phyloP scores from a whole-genome alignment of 441 rosid genomes.

The Euphorbia corollata region DNA sequence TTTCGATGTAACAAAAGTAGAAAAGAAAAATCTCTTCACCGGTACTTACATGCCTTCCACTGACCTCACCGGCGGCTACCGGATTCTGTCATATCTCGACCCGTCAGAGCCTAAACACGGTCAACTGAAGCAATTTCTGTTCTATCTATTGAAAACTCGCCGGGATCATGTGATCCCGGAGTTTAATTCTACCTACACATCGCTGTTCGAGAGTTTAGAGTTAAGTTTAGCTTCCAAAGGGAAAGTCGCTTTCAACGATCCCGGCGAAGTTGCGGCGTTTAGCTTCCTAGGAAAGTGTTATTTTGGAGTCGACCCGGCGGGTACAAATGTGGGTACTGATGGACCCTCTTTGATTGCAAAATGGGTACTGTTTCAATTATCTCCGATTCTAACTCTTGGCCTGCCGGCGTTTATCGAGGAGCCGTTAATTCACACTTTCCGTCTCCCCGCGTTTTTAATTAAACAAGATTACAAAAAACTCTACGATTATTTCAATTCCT shows the following conservation, averaged over 20 bases:
- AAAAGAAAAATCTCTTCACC: constrained; percentile 64
- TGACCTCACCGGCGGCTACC: constrained; percentile 69
- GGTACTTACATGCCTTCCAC: constrained; percentile 84
- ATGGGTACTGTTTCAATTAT: too few species aligned
- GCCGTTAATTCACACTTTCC: constrained; percentile 36
- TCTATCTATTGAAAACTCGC: constrained; percentile 43
- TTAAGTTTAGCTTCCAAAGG: constrained; percentile 48
- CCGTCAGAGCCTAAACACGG: constrained; percentile 67
- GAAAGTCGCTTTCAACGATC: constrained; percentile 38
- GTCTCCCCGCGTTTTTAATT: constrained; percentile 43
- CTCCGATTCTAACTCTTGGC: too few species aligned
- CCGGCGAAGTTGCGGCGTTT: constrained; percentile 56
- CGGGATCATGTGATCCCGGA: constrained; percentile 63
- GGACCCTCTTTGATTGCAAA: constrained; percentile 45
- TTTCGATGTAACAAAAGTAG: constrained; percentile 65
- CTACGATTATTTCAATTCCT: constrained; percentile 47
- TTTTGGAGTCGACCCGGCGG: constrained; percentile 45
- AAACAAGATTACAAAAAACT: constrained; percentile 48
- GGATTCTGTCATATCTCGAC: constrained; percentile 61
- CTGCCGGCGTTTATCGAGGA: constrained; percentile 42
- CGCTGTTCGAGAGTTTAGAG: constrained; percentile 46
- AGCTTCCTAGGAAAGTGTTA: constrained; percentile 47
- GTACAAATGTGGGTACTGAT: constrained; percentile 46
- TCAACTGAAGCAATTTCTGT: constrained; percentile 55
- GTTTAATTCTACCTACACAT: constrained; percentile 43